phyloP scores from a whole-genome alignment of 2,329 filamentous ascomycete species.

The Talaromyces sp. region DNA sequence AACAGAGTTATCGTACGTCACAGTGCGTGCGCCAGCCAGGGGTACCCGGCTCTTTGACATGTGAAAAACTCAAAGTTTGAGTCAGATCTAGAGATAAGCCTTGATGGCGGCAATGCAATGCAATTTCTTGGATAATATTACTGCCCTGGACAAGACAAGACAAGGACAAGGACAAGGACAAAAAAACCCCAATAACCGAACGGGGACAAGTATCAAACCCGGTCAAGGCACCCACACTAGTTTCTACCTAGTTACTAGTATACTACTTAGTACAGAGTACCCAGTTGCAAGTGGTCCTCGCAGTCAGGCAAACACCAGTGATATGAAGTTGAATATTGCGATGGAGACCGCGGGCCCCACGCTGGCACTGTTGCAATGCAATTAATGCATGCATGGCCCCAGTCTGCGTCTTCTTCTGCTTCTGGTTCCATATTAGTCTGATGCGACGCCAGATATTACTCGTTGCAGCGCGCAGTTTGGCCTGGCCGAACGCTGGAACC shows the following conservation, averaged over 20 bases:
- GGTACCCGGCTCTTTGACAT: background rate
- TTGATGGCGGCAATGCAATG: too few species aligned
- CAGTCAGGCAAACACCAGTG: background rate
- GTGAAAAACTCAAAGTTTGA: background rate
- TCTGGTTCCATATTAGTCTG: background rate
- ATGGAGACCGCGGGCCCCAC: background rate
- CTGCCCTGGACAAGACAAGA: too few species aligned
- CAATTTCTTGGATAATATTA: too few species aligned
- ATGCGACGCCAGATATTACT: background rate
- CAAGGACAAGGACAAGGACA: too few species aligned
- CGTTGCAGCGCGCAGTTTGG: background rate
- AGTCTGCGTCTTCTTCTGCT: too few species aligned
- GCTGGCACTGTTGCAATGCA: background rate
- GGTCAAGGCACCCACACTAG: background rate
- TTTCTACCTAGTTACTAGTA: too few species aligned
- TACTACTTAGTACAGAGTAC: too few species aligned
- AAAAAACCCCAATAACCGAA: too few species aligned
- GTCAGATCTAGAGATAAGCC: too few species aligned
- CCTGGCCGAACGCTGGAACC: background rate
- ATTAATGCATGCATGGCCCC: background rate
- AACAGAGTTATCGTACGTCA: too few species aligned
- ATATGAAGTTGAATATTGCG: background rate
- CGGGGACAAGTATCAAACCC: background rate
- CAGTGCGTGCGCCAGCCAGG: background rate
- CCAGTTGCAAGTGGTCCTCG: background rate